Evolutionary conservation across 192 early-diverging fungal species (phyloP).

Genomic region (Entomortierella chlamydospora): DNA sequence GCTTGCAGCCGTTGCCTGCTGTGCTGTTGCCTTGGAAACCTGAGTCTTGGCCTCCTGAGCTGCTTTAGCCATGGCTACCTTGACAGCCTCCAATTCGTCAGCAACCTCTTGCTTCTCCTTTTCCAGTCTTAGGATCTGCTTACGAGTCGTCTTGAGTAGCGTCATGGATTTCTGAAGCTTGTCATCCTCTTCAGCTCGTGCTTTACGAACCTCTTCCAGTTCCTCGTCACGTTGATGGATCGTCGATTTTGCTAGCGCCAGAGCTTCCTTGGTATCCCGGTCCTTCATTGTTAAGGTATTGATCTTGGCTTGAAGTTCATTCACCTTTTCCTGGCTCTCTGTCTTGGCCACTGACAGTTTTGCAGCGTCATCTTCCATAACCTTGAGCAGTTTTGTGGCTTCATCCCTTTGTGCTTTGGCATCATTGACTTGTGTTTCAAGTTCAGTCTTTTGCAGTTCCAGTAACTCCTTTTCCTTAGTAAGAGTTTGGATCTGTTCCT

Average conservation of each 20-base stretch:
- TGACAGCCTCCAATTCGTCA: slow-evolving; percentile 54
- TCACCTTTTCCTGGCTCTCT: slow-evolving; percentile 55
- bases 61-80: slow-evolving; percentile 30
- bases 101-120: slow-evolving; percentile 60
- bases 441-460: slow-evolving; percentile 14
- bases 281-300: slow-evolving; percentile 41
- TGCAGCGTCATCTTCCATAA: slow-evolving; percentile 49
- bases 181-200: slow-evolving; percentile 58
- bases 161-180: slow-evolving; percentile 59
- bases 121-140: slow-evolving; percentile 64
- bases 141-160: slow-evolving; percentile 59
- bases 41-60: slow-evolving; percentile 49
- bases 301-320: slow-evolving; percentile 52
- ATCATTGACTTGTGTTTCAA: slow-evolving; percentile 29
- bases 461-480: slow-evolving; percentile 7
- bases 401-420: slow-evolving; percentile 33
- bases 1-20: slow-evolving; percentile 43
- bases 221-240: slow-evolving; percentile 63
- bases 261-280: slow-evolving; percentile 59
- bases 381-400: slow-evolving; percentile 29
- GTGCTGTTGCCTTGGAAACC: slow-evolving; percentile 23
- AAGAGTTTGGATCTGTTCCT: slow-evolving; percentile 19
- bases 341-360: slow-evolving; percentile 49
- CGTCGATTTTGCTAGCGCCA: slow-evolving; percentile 58
- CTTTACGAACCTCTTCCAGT: slow-evolving; percentile 45